These are phyloP conservation scores for Microdochium paspali DNA, from an alignment of 2,329 filamentous ascomycete species.

Conservation along the genomic window DNA sequence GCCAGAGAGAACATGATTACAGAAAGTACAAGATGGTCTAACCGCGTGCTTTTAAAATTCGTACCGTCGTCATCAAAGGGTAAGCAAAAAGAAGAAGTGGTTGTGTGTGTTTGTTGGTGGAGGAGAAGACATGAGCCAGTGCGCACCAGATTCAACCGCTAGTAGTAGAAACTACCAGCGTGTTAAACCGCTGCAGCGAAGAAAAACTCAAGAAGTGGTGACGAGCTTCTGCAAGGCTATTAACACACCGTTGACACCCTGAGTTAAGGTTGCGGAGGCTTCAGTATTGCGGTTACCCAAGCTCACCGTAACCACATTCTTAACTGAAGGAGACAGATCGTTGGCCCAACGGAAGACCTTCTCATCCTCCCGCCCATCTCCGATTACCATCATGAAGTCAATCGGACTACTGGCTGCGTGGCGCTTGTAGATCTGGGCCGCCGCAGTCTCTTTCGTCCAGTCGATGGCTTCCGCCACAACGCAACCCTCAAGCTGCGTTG, in stretches of 20 bases:
- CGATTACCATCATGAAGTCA: constrained; percentile 83
- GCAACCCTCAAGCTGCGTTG: constrained; percentile 69
- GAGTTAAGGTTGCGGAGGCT: constrained; percentile 74
- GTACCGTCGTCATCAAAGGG: neutral
- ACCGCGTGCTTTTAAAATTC: neutral
- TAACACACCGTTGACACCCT: constrained; percentile 74
- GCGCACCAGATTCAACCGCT: no score
- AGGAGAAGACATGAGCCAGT: no score
- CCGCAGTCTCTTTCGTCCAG: constrained; percentile 82
- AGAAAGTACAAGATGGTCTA: neutral
- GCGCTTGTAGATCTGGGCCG: constrained; percentile 58
- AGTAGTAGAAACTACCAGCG: neutral
- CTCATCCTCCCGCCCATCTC: constrained; percentile 88
- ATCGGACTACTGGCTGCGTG: constrained; percentile 33
- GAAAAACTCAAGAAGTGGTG: neutral
- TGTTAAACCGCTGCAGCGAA: neutral
- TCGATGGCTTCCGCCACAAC: constrained; percentile 78
- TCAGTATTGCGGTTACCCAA: constrained; percentile 83
- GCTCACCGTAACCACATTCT: constrained; percentile 75
- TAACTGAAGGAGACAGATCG: constrained; percentile 50
- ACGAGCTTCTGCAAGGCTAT: neutral
- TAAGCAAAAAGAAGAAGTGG: neutral
- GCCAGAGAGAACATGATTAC: neutral
- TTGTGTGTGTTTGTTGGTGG: no score
- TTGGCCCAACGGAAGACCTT: constrained; percentile 94